Percentiles rank a stretch among this genome's conserved stretches.
These are phyloP conservation scores for Ramularia collo-cygni DNA, from an alignment of 2,329 filamentous ascomycete species.

Conservation along the genomic window DNA sequence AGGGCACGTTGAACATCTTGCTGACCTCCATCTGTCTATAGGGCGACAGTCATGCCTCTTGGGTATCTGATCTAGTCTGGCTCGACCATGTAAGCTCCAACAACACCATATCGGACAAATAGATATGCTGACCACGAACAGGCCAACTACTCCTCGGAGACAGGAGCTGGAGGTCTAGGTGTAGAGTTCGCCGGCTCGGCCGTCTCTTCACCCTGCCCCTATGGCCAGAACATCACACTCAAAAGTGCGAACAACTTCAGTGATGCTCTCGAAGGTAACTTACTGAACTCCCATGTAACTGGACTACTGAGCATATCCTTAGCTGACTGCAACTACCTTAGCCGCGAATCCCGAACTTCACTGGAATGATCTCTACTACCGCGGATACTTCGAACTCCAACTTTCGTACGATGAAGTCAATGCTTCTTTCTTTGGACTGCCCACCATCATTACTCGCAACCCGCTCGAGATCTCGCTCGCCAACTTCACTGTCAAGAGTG, in stretches of 20 bases:
- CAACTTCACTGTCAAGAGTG: constrained; percentile 60
- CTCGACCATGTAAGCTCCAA: constrained; percentile 24
- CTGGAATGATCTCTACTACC: constrained; percentile 68
- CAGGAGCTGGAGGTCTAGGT: constrained; percentile 38
- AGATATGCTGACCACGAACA: constrained; percentile 20
- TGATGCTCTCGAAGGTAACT: constrained; percentile 39
- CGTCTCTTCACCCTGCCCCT: constrained; percentile 53
- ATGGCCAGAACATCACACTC: constrained; percentile 54
- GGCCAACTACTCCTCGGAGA: constrained; percentile 32
- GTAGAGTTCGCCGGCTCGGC: constrained; percentile 57
- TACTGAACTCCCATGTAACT: no score
- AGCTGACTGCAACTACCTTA: no score
- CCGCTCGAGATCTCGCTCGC: constrained; percentile 59
- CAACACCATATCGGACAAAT: neutral
- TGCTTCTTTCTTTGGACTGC: constrained; percentile 60
- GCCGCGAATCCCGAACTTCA: constrained; percentile 56
- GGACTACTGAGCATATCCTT: no score
- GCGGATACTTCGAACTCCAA: constrained; percentile 63
- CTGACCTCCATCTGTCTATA: no score
- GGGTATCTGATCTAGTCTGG: constrained; percentile 44
- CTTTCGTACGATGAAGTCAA: constrained; percentile 51
- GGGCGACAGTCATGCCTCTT: constrained; percentile 64
- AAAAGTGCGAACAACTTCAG: constrained; percentile 44
- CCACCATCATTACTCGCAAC: constrained; percentile 54
- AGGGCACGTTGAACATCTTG: no score